Evolutionary conservation across 805 yeast genomes (phyloP).

Genomic region (Lachancea sp.): DNA sequence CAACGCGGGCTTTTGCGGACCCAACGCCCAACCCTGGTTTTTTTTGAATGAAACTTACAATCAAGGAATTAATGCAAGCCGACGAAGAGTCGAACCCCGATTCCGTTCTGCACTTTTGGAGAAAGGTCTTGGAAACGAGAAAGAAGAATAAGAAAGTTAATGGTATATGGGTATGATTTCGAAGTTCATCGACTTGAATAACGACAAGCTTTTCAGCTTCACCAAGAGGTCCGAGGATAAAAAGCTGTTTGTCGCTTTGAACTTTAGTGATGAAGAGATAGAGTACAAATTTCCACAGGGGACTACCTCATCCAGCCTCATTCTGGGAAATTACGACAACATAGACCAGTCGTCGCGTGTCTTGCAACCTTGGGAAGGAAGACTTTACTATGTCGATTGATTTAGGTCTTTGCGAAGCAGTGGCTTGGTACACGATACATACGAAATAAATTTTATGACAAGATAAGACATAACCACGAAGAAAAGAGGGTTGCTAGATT

Average conservation of each 20-base stretch:
- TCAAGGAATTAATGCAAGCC: slow-evolving; percentile 41
- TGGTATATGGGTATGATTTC: slow-evolving; percentile 41
- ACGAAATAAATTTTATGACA: neutral
- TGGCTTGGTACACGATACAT: neutral
- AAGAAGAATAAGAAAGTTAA: slow-evolving; percentile 38
- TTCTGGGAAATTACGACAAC: slow-evolving; percentile 28
- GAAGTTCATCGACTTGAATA: slow-evolving; percentile 39
- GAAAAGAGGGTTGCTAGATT: too few relatives aligned
- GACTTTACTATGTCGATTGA: slow-evolving; percentile 31
- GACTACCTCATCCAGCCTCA: slow-evolving; percentile 28
- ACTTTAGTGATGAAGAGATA: slow-evolving; percentile 35
- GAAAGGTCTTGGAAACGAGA: slow-evolving; percentile 38
- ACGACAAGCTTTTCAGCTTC: slow-evolving; percentile 38
- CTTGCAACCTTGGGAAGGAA: slow-evolving; percentile 41
- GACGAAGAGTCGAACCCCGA: slow-evolving; percentile 40
- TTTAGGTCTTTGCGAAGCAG: neutral
- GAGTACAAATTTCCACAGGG: slow-evolving; percentile 29
- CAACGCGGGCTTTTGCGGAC: slow-evolving; percentile 42
- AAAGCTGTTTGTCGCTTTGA: slow-evolving; percentile 37
- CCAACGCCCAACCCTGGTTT: slow-evolving; percentile 46
- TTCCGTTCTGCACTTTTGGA: slow-evolving; percentile 44
- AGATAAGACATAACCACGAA: too few relatives aligned
- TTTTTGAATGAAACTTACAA: slow-evolving; percentile 43
- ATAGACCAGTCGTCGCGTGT: slow-evolving; percentile 14
- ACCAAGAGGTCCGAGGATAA: slow-evolving; percentile 34